Evolutionary conservation across 306 rosid species (phyloP), one percentile per base, ranked within the genome.

Genomic region (Gleditsia sinensis): DNA sequence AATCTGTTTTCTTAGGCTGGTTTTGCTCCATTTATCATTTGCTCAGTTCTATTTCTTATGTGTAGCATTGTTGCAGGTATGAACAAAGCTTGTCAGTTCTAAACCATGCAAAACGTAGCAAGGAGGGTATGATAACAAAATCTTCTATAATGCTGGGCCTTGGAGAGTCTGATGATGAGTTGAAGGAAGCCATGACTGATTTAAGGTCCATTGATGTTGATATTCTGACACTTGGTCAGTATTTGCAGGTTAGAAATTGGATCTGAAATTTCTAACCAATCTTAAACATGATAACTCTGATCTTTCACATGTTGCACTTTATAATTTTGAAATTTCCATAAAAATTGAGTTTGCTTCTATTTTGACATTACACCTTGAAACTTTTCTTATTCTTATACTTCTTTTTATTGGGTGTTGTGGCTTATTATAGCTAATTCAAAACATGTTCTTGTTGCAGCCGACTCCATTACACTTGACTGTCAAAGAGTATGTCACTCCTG

Each of bases 111-210:
- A 92, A 92, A 71, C 63, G 28, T 60, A 86, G 91, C 84, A 90
- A 88, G 86, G 87, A 81, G 76, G 90, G 98, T 4, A 91, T 94
- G 98, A 88, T 91, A 72, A 94, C 97, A 48, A 94, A 94, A 90
- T 64, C 97, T 50, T 94, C 97, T 71, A 90, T 91, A 85, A 94
- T 94, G 98, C 78, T 94, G 80, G 98, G 98, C 75, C 98, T 94
- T 13, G 97, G 96, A 63, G 99, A 94, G 86, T 65, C 96, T 8
- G 96, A 94, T 64, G 90, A 88, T 66, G 99, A 94, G 87, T 76
- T 94, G 81, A 88, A 88, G 87, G 81, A 90, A 86, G 78, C 90
- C 25, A 80, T 91, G 85, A 84, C 86, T 72, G 92, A 92, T 86
- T 82, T 94, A 78, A 88, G 93, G 84, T 84, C 91, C 62, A 88